Percentiles rank a stretch among this genome's conserved stretches.
Conservation (phyloP, 257 asterid species). For the Penstemon newberryi region DNA sequence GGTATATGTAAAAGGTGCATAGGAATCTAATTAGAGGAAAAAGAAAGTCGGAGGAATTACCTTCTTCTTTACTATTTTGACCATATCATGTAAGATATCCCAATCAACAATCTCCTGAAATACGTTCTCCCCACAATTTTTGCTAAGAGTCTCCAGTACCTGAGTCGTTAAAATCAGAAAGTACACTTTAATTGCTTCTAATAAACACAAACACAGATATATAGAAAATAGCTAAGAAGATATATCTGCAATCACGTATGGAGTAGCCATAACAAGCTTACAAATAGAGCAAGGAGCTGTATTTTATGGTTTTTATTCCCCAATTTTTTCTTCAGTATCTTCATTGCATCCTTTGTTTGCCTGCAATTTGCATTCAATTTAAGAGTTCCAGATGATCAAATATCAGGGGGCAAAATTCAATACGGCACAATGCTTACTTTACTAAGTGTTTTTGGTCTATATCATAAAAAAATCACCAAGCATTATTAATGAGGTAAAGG, state of each 20-base stretch:
- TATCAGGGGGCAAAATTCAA: too few species aligned
- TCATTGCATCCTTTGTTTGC: constrained; percentile 92
- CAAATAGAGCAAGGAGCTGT: constrained; percentile 89
- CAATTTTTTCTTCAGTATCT: constrained; percentile 81
- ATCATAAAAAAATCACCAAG: neutral
- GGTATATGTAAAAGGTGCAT: constrained; percentile 13
- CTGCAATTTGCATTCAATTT: constrained; percentile 44
- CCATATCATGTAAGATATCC: constrained; percentile 91
- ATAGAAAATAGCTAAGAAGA: neutral
- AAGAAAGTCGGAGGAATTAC: constrained; percentile 33
- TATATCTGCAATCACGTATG: too few species aligned
- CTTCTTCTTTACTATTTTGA: constrained; percentile 92
- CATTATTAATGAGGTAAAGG: neutral
- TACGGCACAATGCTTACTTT: too few species aligned
- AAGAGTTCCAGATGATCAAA: constrained; percentile 13
- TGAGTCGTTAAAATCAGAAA: constrained; percentile 36
- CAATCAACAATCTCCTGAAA: constrained; percentile 91
- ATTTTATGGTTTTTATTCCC: constrained; percentile 81
- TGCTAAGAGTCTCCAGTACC: constrained; percentile 96
- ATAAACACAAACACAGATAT: neutral
- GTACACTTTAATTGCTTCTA: neutral
- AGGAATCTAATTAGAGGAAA: neutral
- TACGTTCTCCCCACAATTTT: constrained; percentile 89
- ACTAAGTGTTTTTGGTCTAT: neutral
- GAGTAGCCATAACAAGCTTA: constrained; percentile 40